phyloP scores from a whole-genome alignment of 106 monocot species.

The Cymbidium sinense region DNA sequence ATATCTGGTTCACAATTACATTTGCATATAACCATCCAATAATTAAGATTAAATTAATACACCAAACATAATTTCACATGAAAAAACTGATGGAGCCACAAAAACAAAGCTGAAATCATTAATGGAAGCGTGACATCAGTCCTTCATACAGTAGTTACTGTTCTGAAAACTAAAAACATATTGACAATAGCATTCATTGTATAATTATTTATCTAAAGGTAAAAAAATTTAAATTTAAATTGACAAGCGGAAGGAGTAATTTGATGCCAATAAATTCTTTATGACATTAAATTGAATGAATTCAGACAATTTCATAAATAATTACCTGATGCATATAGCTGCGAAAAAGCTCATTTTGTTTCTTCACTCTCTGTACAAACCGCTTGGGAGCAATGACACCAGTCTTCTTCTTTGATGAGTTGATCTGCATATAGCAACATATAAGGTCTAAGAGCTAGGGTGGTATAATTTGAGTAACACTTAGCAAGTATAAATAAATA shows the following conservation, averaged over 20 bases:
- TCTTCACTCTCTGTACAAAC: slow-evolving; percentile 28
- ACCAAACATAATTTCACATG: neutral
- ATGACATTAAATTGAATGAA: neutral
- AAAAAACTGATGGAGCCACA: neutral
- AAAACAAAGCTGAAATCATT: neutral
- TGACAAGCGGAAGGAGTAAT: neutral
- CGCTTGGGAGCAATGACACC: slow-evolving; percentile 29
- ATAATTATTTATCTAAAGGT: neutral
- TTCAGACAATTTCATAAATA: neutral
- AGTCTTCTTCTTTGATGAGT: slow-evolving; percentile 30
- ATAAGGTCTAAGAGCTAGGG: neutral
- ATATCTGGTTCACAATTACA: neutral
- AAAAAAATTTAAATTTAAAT: neutral
- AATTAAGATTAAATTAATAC: neutral
- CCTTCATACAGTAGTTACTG: neutral
- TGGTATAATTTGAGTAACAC: neutral
- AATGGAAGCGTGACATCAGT: neutral
- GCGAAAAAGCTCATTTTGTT: slow-evolving; percentile 24
- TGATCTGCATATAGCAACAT: slow-evolving; percentile 12
- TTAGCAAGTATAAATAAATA: neutral
- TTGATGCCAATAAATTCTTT: neutral
- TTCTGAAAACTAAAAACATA: neutral
- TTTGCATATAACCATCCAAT: neutral
- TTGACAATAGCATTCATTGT: neutral
- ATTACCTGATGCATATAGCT: slow-evolving; percentile 30